phyloP scores from a whole-genome alignment of 805 yeast genomes.

The Schizosaccharomyces osmophilus region DNA sequence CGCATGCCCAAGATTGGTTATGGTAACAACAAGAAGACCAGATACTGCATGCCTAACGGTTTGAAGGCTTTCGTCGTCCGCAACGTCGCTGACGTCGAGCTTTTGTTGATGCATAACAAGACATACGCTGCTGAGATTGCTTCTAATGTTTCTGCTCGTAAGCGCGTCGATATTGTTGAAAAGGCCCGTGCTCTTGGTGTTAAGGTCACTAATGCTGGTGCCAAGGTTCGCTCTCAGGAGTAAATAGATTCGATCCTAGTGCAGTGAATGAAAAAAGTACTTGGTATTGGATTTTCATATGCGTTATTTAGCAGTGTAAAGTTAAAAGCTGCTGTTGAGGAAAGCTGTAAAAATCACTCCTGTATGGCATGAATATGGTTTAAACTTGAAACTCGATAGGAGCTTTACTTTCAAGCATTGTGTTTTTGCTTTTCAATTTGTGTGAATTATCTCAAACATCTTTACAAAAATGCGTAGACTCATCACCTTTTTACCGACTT shows the following conservation, averaged over 20 bases:
- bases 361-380: too few relatives aligned
- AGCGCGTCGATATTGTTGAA: slow-evolving; percentile 88
- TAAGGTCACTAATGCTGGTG: slow-evolving; percentile 97
- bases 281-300: too few relatives aligned
- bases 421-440: too few relatives aligned
- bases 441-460: too few relatives aligned
- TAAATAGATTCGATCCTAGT: background rate
- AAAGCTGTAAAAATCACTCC: too few relatives aligned
- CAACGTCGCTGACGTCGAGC: slow-evolving; percentile 83
- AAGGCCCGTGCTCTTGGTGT: slow-evolving; percentile 96
- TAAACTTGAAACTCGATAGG: too few relatives aligned
- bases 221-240: slow-evolving; percentile 19
- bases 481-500: too few relatives aligned
- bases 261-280: too few relatives aligned
- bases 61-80: slow-evolving; percentile 89
- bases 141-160: slow-evolving; percentile 91
- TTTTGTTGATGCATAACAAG: slow-evolving; percentile 87
- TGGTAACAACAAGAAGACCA: slow-evolving; percentile 98
- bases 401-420: too few relatives aligned
- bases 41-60: slow-evolving; percentile 87
- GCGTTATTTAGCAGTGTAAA: too few relatives aligned
- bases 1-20: slow-evolving; percentile 98
- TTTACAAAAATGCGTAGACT: too few relatives aligned
- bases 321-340: too few relatives aligned
- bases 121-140: slow-evolving; percentile 99